phyloP scores from a whole-genome alignment of 257 asterid genomes.

The Oldenlandia corymbosa region DNA sequence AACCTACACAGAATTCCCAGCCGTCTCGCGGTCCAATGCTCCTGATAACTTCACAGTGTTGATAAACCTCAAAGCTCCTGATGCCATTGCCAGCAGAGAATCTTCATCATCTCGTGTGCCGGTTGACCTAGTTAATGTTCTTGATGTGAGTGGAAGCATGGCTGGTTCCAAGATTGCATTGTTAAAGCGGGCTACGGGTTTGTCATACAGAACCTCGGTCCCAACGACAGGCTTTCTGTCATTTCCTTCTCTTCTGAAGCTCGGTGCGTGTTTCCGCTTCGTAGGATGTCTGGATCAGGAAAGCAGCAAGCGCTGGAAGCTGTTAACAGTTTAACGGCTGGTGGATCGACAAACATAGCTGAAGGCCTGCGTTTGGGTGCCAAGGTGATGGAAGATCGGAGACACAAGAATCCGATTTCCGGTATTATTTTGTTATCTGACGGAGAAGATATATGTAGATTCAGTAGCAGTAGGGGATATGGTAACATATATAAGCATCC shows the following conservation, averaged over 20 bases:
- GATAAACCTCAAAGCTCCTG: conserved; percentile 83
- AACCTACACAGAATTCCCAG: conserved; percentile 69
- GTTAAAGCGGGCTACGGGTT: conserved; percentile 95
- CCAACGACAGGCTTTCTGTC: conserved; percentile 84
- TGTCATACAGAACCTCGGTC: conserved; percentile 91
- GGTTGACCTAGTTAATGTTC: conserved; percentile 92
- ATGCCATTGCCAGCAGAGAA: conserved; percentile 31
- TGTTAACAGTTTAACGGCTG: conserved; percentile 81
- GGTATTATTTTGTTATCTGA: conserved; percentile 87
- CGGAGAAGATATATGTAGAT: conserved; percentile 91
- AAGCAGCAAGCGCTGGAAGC: conserved; percentile 79
- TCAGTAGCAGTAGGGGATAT: conserved; percentile 37
- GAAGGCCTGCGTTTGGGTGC: conserved; percentile 94
- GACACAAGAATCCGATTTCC: conserved; percentile 71
- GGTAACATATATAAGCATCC: conserved; percentile 29
- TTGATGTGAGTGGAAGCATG: conserved; percentile 98
- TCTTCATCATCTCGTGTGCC: conserved; percentile 71
- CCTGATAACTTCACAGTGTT: conserved; percentile 56
- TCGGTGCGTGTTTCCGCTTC: conserved; percentile 82
- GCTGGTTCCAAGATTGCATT: conserved; percentile 95
- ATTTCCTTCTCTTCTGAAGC: conserved; percentile 95
- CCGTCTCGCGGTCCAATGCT: conserved; percentile 38
- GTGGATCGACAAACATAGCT: conserved; percentile 94
- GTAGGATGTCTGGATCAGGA: conserved; percentile 83
- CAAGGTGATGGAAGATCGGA: conserved; percentile 81